These are phyloP conservation scores for Prosopis cineraria DNA, from an alignment of 306 rosid genomes.

Conservation along the genomic window DNA sequence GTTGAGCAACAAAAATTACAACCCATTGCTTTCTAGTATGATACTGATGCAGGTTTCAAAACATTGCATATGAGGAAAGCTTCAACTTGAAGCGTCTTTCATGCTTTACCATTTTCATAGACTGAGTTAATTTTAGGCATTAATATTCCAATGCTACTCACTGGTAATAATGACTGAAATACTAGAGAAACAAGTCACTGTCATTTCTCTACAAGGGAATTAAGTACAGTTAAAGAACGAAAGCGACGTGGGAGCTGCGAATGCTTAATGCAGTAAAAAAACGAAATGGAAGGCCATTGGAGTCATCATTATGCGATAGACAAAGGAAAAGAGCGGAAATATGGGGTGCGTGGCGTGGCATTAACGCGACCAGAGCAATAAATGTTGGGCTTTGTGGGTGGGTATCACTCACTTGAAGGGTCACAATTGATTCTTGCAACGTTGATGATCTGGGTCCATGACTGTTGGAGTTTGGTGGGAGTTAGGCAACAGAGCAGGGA, in stretches of 20 bases:
- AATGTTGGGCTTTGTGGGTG: background rate
- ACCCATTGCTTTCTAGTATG: no score
- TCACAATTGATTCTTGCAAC: background rate
- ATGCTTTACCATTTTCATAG: no score
- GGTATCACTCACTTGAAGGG: background rate
- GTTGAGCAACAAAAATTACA: no score
- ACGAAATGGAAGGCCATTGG: constrained; percentile 32
- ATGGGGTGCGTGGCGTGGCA: background rate
- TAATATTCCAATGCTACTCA: no score
- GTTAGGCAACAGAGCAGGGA: constrained; percentile 54
- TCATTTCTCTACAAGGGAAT: constrained; percentile 1
- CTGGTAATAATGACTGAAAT: background rate
- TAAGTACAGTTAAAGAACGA: background rate
- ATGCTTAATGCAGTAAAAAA: constrained; percentile 11
- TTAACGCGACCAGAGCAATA: background rate
- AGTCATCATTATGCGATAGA: constrained; percentile 30
- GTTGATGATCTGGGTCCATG: constrained; percentile 20
- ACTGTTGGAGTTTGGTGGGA: constrained; percentile 63
- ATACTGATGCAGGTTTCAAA: no score
- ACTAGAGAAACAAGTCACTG: background rate
- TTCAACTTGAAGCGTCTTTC: no score
- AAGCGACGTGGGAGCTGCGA: constrained; percentile 7
- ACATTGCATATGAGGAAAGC: no score
- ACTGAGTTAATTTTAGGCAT: no score
- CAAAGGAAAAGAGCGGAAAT: no score